Evolutionary conservation across 257 asterid genomes (phyloP).

Genomic region (Solanum habrochaites): DNA sequence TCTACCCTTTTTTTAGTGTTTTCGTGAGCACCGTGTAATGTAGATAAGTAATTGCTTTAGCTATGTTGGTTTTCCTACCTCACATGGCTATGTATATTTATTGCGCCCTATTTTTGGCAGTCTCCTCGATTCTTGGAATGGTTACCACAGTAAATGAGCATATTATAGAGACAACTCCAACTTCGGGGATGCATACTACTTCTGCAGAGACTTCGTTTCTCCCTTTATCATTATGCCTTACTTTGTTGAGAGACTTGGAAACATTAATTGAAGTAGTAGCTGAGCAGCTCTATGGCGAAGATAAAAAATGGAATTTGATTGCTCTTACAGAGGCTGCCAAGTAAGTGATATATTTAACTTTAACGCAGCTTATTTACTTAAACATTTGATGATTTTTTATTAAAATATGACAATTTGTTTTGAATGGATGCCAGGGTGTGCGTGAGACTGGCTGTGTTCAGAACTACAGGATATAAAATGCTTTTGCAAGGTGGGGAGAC

Average conservation of each 20-base stretch:
- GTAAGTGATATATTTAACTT: conserved; percentile 23
- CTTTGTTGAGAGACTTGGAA: conserved; percentile 91
- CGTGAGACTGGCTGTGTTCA: conserved; percentile 57
- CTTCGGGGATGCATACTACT: conserved; percentile 11
- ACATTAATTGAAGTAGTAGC: conserved; percentile 93
- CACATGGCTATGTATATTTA: neutral
- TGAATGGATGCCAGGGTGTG: conserved; percentile 45
- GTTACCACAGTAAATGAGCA: conserved; percentile 70
- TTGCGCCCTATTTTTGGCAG: conserved; percentile 30
- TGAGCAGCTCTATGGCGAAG: conserved; percentile 70
- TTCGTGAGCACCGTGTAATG: neutral
- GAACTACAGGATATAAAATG: conserved; percentile 72
- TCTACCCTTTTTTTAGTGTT: neutral
- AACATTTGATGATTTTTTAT: neutral
- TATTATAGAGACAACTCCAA: conserved; percentile 60
- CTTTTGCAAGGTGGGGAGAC: conserved; percentile 93
- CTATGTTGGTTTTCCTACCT: neutral
- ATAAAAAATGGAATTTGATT: conserved; percentile 79
- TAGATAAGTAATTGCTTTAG: neutral
- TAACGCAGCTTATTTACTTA: neutral
- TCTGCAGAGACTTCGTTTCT: conserved; percentile 44
- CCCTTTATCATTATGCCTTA: conserved; percentile 73
- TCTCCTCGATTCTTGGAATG: conserved; percentile 72
- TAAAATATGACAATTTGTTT: neutral
- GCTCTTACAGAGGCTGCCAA: conserved; percentile 72